phyloP scores from a whole-genome alignment of 345 rosid genomes.

The Eucalyptus albens region DNA sequence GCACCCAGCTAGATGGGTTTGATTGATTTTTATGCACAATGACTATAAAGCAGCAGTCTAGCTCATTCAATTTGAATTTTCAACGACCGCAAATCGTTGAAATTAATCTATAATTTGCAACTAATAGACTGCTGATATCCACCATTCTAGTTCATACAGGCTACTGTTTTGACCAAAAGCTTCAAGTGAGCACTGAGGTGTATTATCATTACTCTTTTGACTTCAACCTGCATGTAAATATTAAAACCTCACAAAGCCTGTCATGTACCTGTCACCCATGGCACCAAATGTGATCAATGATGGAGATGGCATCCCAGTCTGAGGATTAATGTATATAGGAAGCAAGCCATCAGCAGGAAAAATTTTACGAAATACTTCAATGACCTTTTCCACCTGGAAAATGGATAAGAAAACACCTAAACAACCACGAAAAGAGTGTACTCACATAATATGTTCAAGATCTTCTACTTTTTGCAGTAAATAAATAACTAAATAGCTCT shows the following conservation, averaged over 20 bases:
- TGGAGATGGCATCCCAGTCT: constrained; percentile 38
- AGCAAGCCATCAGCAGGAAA: constrained; percentile 92
- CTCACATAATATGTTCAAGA: neutral
- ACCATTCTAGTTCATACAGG: neutral
- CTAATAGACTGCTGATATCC: neutral
- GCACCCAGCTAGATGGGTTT: neutral
- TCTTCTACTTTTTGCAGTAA: neutral
- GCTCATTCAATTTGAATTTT: neutral
- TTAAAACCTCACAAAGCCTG: neutral
- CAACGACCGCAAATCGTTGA: neutral
- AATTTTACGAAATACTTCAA: constrained; percentile 41
- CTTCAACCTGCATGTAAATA: neutral
- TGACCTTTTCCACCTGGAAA: constrained; percentile 80
- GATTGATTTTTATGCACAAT: neutral
- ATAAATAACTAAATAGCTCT: neutral
- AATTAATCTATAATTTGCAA: neutral
- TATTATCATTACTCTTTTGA: neutral
- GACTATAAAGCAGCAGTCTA: neutral
- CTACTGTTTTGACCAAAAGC: neutral
- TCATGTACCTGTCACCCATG: constrained; percentile 82
- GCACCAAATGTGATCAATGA: constrained; percentile 89
- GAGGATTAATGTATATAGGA: constrained; percentile 72
- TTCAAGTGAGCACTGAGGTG: neutral
- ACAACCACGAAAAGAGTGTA: neutral
- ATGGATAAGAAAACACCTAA: neutral